Conservation (phyloP, 2,329 filamentous ascomycete species). For the Chaetomiaceae sp. region DNA sequence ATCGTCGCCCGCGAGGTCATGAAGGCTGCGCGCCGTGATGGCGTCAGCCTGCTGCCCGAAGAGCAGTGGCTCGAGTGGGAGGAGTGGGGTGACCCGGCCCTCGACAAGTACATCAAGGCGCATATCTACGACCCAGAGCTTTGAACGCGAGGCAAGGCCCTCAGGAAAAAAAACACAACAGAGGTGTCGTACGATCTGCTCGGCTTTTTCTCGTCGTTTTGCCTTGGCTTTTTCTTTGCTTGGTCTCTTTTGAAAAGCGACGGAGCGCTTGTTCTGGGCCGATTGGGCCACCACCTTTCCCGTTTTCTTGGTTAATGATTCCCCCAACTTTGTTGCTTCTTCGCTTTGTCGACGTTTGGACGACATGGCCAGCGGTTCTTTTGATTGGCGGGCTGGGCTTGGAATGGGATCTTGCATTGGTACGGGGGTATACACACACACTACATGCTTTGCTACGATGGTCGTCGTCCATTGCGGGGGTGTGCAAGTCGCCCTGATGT, state of each 20-base stretch:
- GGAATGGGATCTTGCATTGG: conserved; percentile 13
- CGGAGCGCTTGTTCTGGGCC: neutral
- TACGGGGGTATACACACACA: conserved; percentile 1
- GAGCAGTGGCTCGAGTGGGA: conserved; percentile 68
- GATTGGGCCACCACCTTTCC: neutral
- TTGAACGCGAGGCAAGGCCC: neutral
- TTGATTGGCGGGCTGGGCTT: neutral
- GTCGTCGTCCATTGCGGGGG: neutral
- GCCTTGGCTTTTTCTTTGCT: neutral
- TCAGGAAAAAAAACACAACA: too few relatives aligned
- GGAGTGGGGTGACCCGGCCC: conserved; percentile 61
- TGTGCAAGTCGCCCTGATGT: neutral
- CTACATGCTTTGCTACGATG: neutral
- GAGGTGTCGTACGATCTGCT: too few relatives aligned
- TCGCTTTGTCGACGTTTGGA: neutral
- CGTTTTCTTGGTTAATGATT: conserved; percentile 15
- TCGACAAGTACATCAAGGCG: conserved; percentile 56
- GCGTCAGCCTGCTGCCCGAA: conserved; percentile 65
- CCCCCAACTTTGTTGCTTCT: conserved; percentile 7
- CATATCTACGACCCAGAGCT: conserved; percentile 53
- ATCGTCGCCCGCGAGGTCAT: conserved; percentile 88
- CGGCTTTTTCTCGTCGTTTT: neutral
- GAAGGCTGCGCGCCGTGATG: conserved; percentile 79
- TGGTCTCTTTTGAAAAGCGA: neutral
- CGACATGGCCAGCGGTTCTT: neutral